Conservation (phyloP, 345 rosid genomes). For the Moricandia moricandioides region DNA sequence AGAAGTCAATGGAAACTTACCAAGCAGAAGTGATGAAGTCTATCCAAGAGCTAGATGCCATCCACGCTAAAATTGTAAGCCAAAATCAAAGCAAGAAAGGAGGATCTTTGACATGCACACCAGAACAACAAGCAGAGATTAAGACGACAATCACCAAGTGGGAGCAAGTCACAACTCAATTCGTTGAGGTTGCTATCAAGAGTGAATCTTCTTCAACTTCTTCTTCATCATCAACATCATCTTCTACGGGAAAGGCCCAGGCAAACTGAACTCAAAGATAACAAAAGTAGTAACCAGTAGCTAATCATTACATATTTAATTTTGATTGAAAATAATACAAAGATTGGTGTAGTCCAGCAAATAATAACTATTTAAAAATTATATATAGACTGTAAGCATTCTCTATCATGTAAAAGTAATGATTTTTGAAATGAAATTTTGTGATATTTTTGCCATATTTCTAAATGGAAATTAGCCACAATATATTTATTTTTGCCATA, state of each 20-base stretch:
- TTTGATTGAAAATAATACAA: slow-evolving; percentile 14
- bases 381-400: background rate
- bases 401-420: background rate
- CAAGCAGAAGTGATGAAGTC: slow-evolving; percentile 24
- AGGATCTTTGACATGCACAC: slow-evolving; percentile 2
- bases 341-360: background rate
- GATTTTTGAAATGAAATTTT: background rate
- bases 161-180: slow-evolving; percentile 38
- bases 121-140: slow-evolving; percentile 15
- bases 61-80: slow-evolving; percentile 1
- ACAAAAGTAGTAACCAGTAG: slow-evolving; percentile 1
- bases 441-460: background rate
- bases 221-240: background rate
- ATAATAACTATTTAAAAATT: background rate
- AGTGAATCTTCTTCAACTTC: background rate
- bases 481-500: no score
- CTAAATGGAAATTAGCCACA: background rate
- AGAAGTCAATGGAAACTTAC: slow-evolving; percentile 4
- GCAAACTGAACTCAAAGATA: background rate
- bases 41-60: slow-evolving; percentile 14
- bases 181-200: slow-evolving; percentile 21
- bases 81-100: slow-evolving; percentile 20
- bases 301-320: background rate
- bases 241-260: background rate
- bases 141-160: slow-evolving; percentile 25